These are phyloP conservation scores for Apiotrichum akiyoshidainum DNA, from an alignment of 1,284 basidiomycete species.

Conservation along the genomic window DNA sequence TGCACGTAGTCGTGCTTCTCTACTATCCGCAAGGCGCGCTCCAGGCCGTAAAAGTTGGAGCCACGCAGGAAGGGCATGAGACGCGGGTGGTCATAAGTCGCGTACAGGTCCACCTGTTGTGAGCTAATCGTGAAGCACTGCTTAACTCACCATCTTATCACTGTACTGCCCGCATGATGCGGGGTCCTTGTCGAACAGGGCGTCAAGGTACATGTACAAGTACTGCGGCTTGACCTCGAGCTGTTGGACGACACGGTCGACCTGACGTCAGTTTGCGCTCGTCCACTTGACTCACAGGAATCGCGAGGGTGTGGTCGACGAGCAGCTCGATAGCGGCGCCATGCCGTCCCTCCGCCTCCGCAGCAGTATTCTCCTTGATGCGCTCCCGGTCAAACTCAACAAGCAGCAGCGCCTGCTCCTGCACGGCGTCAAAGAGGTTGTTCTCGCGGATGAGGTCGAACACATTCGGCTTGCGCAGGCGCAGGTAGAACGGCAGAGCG, in stretches of 20 bases:
- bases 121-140: not conserved
- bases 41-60: slow-evolving; percentile 87
- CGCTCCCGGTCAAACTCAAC: slow-evolving; percentile 93
- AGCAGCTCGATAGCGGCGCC: slow-evolving; percentile 76
- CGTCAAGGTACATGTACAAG: slow-evolving; percentile 90
- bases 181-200: slow-evolving; percentile 81
- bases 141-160: slow-evolving; percentile 65
- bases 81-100: slow-evolving; percentile 73
- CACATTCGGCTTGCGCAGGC: slow-evolving; percentile 79
- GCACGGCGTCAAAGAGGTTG: slow-evolving; percentile 90
- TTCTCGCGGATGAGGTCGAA: slow-evolving; percentile 93
- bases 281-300: slow-evolving; percentile 64
- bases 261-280: slow-evolving; percentile 54
- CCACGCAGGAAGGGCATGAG: slow-evolving; percentile 89
- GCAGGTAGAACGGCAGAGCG: slow-evolving; percentile 84
- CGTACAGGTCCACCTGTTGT: slow-evolving; percentile 76
- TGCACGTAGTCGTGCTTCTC: slow-evolving; percentile 79
- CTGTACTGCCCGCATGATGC: slow-evolving; percentile 75
- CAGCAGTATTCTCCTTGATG: slow-evolving; percentile 52
- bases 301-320: slow-evolving; percentile 92
- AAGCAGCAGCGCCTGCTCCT: slow-evolving; percentile 85
- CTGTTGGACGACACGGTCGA: slow-evolving; percentile 81
- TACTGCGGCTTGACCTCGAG: slow-evolving; percentile 73
- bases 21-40: slow-evolving; percentile 80
- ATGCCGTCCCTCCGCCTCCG: slow-evolving; percentile 40